Evolutionary conservation across 441 rosid genomes (phyloP), one percentile per base, ranked within the genome.

Genomic region (Breynia disticha): DNA sequence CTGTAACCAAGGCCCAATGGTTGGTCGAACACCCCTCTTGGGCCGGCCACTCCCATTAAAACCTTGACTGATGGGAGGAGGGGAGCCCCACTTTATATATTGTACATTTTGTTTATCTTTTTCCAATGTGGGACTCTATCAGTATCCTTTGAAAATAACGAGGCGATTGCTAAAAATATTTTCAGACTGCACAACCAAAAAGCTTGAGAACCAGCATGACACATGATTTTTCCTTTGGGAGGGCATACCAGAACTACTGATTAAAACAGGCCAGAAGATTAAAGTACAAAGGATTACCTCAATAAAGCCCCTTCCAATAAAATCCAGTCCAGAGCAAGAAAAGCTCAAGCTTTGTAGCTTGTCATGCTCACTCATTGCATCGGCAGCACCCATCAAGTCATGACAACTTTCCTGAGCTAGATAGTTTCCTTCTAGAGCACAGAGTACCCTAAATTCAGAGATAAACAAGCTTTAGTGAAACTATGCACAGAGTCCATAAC

Each of bases 361-460:
- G 62, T 62, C 68, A 35, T 63, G 76, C 67, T 69, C 83, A 61
- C 67, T 61, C 48, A 46, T 50, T 32, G 46, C 35, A 55, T 68
- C 70, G 54, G 70, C 80, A 54, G 28, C 66, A 67, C 44, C 64
- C 49, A 69, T 66, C 48, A 55, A 49, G 48, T 75, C 81, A 52
- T 62, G 21, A 71, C 65, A 53, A 63, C 51, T 64, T 70, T 79
- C 83, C 61, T 86, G 85, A 66, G 77, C 63, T 71, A 86, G 70
- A 72, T 80, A 86, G 44, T 75, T 70, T 53, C 95, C 97, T 72
- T 80, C 94, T 15, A 90, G 67, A 19, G 95, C 84, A 77, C 94
- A 84, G 11, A 82, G 82, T 63, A 90, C 65, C 78, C 97, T 90
- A n/a, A 66, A 62, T 57, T 41, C 50, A 53, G 46, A 55, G 24